Evolutionary conservation across 2,329 filamentous ascomycete genomes (phyloP).

Genomic region (Venturia nashicola): DNA sequence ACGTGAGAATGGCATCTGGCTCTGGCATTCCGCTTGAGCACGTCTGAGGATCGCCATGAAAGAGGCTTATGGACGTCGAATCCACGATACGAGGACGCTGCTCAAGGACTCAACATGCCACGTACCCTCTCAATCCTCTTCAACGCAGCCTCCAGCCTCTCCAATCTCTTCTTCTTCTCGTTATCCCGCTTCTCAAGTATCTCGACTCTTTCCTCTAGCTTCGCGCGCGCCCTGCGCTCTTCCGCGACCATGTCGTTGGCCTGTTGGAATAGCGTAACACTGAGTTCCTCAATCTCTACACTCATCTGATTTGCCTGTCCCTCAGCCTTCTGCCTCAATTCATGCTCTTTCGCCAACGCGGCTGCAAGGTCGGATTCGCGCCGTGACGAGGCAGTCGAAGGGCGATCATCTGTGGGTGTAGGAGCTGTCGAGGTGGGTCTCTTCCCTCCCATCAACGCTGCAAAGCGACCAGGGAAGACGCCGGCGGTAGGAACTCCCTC

Average conservation of each 20-base stretch:
- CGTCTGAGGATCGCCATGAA: neutral
- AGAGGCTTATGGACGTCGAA: neutral
- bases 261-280: conserved; percentile 63
- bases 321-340: conserved; percentile 56
- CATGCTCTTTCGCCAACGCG: conserved; percentile 54
- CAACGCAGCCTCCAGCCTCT: conserved; percentile 59
- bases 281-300: conserved; percentile 67
- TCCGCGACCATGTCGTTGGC: conserved; percentile 79
- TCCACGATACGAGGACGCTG: neutral
- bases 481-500: conserved; percentile 17
- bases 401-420: conserved; percentile 14
- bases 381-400: conserved; percentile 17
- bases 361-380: conserved; percentile 41
- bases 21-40: too few relatives aligned
- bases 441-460: conserved; percentile 29
- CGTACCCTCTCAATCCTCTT: conserved; percentile 59
- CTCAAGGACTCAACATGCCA: conserved; percentile 34
- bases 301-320: conserved; percentile 52
- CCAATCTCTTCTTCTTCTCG: conserved; percentile 57
- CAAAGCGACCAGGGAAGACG: conserved; percentile 21
- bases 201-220: conserved; percentile 57
- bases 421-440: conserved; percentile 14
- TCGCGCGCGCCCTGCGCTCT: conserved; percentile 58
- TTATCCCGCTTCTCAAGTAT: conserved; percentile 56
- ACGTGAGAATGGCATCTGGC: neutral